phyloP scores from a whole-genome alignment of 192 early-diverging fungal genomes.

The Umbelopsis ramanniana region DNA sequence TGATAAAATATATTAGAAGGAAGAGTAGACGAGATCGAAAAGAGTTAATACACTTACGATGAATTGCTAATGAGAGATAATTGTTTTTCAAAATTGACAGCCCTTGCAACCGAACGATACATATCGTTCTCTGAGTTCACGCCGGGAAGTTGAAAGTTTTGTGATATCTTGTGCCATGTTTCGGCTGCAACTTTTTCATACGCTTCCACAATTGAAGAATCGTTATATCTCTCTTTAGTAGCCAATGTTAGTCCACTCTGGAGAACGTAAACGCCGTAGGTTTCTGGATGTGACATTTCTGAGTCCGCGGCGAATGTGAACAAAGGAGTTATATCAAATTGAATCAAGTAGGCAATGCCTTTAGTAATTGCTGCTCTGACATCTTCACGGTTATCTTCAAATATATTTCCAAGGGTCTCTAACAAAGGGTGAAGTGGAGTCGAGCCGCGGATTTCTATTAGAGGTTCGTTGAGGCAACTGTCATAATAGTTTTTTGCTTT shows the following conservation, averaged over 20 bases:
- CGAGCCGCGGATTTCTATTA: conserved; percentile 44
- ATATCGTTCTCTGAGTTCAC: conserved; percentile 11
- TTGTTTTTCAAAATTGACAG: conserved; percentile 59
- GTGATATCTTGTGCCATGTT: conserved; percentile 44
- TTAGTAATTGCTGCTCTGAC: conserved; percentile 1
- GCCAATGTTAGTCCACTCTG: too few species aligned
- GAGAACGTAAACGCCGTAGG: too few species aligned
- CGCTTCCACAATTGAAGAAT: conserved; percentile 23
- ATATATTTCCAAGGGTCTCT: conserved; percentile 37
- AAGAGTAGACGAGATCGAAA: background rate
- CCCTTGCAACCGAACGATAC: conserved; percentile 41
- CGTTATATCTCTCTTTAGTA: too few species aligned
- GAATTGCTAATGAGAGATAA: conserved; percentile 54
- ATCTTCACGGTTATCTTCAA: background rate
- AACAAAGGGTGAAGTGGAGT: conserved; percentile 47
- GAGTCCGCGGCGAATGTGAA: too few species aligned
- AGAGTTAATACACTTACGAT: conserved; percentile 30
- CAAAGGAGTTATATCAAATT: background rate
- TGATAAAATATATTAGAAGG: too few species aligned
- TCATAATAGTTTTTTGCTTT: conserved; percentile 60
- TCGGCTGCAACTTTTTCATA: conserved; percentile 51
- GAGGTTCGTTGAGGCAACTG: conserved; percentile 55
- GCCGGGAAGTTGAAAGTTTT: conserved; percentile 17
- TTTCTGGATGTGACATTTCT: too few species aligned
- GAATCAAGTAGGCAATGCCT: background rate